Evolutionary conservation across 2,329 filamentous ascomycete genomes (phyloP).

Genomic region (Hymenoscyphus repandus): DNA sequence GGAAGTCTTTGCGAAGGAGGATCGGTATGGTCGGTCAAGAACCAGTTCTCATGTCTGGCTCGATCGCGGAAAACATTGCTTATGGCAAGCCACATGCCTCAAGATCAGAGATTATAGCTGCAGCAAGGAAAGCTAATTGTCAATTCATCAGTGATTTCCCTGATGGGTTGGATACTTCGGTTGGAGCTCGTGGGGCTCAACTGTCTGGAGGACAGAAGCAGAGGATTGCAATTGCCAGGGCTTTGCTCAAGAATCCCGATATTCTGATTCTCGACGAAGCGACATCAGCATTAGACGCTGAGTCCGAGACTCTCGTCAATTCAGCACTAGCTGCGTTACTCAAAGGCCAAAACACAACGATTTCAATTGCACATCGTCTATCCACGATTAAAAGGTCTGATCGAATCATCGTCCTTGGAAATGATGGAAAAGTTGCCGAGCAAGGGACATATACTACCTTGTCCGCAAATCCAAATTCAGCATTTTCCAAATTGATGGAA

Average conservation of each 20-base stretch:
- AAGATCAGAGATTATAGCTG: slow-evolving; percentile 74
- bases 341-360: slow-evolving; percentile 86
- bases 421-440: slow-evolving; percentile 84
- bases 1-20: slow-evolving; percentile 83
- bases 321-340: slow-evolving; percentile 78
- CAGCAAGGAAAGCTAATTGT: slow-evolving; percentile 89
- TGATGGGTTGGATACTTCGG: slow-evolving; percentile 88
- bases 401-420: slow-evolving; percentile 84
- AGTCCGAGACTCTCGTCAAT: slow-evolving; percentile 95
- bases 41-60: slow-evolving; percentile 84
- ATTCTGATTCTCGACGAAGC: slow-evolving; percentile 96
- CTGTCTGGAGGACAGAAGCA: slow-evolving; percentile 96
- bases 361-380: slow-evolving; percentile 92
- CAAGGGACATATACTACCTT: slow-evolving; percentile 79
- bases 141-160: slow-evolving; percentile 96
- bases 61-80: slow-evolving; percentile 82
- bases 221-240: slow-evolving; percentile 92
- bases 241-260: slow-evolving; percentile 90
- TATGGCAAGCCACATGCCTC: slow-evolving; percentile 82
- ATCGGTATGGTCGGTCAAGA: slow-evolving; percentile 96
- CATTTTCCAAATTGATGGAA: slow-evolving; percentile 95
- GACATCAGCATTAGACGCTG: slow-evolving; percentile 90
- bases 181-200: slow-evolving; percentile 87
- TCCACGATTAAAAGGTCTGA: slow-evolving; percentile 96
- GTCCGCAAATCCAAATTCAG: slow-evolving; percentile 66